phyloP scores from a whole-genome alignment of 805 yeast species.

The Myxozyma nipponensis region DNA sequence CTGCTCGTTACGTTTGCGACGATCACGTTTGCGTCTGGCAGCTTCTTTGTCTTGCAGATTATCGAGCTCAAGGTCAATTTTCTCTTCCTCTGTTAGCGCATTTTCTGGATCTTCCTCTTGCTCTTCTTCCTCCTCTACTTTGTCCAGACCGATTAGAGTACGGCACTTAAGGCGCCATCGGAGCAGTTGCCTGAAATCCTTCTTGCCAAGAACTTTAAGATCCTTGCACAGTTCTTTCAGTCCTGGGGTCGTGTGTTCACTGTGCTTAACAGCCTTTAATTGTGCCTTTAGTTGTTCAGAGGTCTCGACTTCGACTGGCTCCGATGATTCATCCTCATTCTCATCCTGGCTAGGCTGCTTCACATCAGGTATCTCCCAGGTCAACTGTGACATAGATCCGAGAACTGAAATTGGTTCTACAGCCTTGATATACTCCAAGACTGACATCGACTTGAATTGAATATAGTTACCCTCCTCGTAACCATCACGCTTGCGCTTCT shows the following conservation, averaged over 20 bases:
- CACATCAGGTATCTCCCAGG: slow-evolving; percentile 41
- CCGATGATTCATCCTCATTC: slow-evolving; percentile 14
- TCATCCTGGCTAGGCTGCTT: slow-evolving; percentile 4
- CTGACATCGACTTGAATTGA: slow-evolving; percentile 63
- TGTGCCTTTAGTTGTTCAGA: slow-evolving; percentile 39
- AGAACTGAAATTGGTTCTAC: slow-evolving; percentile 81
- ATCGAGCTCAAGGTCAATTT: slow-evolving; percentile 78
- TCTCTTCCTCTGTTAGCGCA: slow-evolving; percentile 63
- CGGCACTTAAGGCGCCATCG: slow-evolving; percentile 89
- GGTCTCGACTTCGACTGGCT: not conserved
- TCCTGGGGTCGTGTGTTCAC: slow-evolving; percentile 76
- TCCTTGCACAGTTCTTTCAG: slow-evolving; percentile 81
- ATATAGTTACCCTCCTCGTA: slow-evolving; percentile 90
- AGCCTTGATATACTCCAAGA: slow-evolving; percentile 74
- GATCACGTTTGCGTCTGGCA: slow-evolving; percentile 69
- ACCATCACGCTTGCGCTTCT: slow-evolving; percentile 88
- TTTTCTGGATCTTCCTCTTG: slow-evolving; percentile 52
- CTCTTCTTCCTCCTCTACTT: slow-evolving; percentile 44
- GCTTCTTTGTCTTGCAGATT: slow-evolving; percentile 68
- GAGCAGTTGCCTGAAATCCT: slow-evolving; percentile 80
- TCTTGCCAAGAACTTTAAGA: slow-evolving; percentile 88
- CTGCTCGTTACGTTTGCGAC: slow-evolving; percentile 71
- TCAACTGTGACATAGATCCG: slow-evolving; percentile 67
- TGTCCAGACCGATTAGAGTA: slow-evolving; percentile 61
- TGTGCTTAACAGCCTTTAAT: slow-evolving; percentile 64